Evolutionary conservation across 2,329 filamentous ascomycete species (phyloP), one percentile per base, ranked within the genome.

Genomic region (Pseudocercospora vitis): DNA sequence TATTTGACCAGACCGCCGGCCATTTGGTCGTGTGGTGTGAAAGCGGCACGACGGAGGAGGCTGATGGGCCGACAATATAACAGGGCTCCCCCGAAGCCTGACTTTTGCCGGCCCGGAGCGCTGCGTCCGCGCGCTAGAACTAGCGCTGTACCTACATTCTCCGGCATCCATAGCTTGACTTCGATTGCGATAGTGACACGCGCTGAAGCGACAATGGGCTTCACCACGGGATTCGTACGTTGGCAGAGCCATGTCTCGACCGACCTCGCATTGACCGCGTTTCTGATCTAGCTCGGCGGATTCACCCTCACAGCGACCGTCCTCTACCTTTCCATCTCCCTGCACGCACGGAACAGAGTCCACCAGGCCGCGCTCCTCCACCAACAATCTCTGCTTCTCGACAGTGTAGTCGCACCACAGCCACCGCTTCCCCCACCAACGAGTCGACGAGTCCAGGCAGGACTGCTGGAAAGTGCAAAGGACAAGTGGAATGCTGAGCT

Each of bases 1-100:
- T 92, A 96, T 77, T 91, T 95, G 72, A 89, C 82, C 62, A 84
- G 80, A 63, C 89, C 90, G 67, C 91, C 91, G 61, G 90, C 91
- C 91, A 96, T 96, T n/a, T n/a, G n/a, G n/a, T n/a, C n/a, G n/a
- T n/a, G n/a, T n/a, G n/a, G n/a, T n/a, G 14, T 37, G 29, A 9
- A 48, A 40, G 46, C 45, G 50, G 35, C 24, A 7, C 26, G 28
- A 21, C 18, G 45, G 26, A 52, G 50, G 45, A 47, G 45, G 39
- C 32, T 37, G 31, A 35, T 44, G 35, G 28, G 11, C 11, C n/a
- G n/a, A n/a, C n/a, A n/a, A n/a, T n/a, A n/a, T n/a, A n/a, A n/a
- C n/a, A n/a, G n/a, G n/a, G n/a, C n/a, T n/a, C n/a, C n/a, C n/a
- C n/a, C n/a, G n/a, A n/a, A n/a, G n/a, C n/a, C n/a, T n/a, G n/a